phyloP scores from a whole-genome alignment of 2,329 filamentous ascomycete species.

The Colletotrichum tanaceti region DNA sequence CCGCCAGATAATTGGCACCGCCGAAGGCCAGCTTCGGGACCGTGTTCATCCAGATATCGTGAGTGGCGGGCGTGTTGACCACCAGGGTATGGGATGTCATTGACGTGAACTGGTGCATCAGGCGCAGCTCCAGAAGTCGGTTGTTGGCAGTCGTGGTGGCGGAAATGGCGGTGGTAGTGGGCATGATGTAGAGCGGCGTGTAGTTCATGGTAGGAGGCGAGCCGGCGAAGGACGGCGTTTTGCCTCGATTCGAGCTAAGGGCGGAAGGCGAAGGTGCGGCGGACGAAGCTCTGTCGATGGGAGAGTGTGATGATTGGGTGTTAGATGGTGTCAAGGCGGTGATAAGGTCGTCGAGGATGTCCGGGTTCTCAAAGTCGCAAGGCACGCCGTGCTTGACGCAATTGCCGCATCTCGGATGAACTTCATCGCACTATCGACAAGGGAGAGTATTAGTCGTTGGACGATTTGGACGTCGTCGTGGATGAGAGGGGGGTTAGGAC shows the following conservation, averaged over 20 bases:
- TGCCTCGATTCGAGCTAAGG: conserved; percentile 36
- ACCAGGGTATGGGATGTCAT: conserved; percentile 70
- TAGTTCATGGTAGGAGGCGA: conserved; percentile 42
- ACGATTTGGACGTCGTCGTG: background rate
- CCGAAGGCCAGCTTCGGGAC: conserved; percentile 72
- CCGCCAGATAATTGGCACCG: conserved; percentile 68
- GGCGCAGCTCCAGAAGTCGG: conserved; percentile 68
- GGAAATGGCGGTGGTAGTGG: conserved; percentile 47
- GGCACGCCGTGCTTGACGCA: conserved; percentile 74
- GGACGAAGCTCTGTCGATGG: conserved; percentile 41
- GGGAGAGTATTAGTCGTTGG: background rate
- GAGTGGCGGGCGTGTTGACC: conserved; percentile 61
- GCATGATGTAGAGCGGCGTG: conserved; percentile 51
- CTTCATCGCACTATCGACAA: conserved; percentile 68
- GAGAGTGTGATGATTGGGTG: conserved; percentile 44
- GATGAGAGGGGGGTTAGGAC: background rate
- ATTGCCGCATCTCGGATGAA: conserved; percentile 73
- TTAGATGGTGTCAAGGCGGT: conserved; percentile 44
- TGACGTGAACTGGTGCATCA: conserved; percentile 74
- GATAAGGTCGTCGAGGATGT: conserved; percentile 58
- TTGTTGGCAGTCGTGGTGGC: conserved; percentile 53
- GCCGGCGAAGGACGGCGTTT: conserved; percentile 41
- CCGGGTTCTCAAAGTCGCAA: conserved; percentile 72
- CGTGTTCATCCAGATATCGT: conserved; percentile 69
- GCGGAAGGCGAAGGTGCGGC: conserved; percentile 44